Evolutionary conservation across 345 rosid genomes (phyloP).

Genomic region (Jatropha curcas): DNA sequence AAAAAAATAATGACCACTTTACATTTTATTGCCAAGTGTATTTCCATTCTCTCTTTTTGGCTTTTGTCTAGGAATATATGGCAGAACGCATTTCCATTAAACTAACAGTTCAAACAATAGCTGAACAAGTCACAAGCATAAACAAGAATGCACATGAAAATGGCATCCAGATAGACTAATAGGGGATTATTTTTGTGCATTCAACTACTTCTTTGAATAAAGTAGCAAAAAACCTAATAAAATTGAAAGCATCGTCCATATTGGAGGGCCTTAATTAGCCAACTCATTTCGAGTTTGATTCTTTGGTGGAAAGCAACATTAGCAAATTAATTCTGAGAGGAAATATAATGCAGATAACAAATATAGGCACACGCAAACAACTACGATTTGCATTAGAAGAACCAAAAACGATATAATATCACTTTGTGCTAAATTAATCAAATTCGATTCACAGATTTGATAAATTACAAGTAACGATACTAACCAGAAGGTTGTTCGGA

Average conservation of each 20-base stretch:
- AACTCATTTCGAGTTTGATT: not conserved
- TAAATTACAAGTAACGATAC: not conserved
- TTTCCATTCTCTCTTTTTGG: no score
- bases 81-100: no score
- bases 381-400: no score
- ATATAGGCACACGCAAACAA: not conserved
- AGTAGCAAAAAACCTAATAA: not conserved
- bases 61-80: no score
- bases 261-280: not conserved
- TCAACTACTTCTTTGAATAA: not conserved
- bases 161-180: no score
- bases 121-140: no score
- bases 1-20: no score
- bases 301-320: not conserved
- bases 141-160: no score
- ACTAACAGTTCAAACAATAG: no score
- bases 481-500: slow-evolving; percentile 2
- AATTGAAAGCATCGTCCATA: not conserved
- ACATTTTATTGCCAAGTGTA: no score
- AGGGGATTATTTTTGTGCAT: not conserved
- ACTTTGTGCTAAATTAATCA: not conserved
- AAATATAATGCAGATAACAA: not conserved
- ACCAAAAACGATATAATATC: no score
- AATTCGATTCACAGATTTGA: no score
- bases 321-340: not conserved